A percentile compares a stretch with the other conserved stretches of the same genome.
Conservation (phyloP, 495 filamentous ascomycete genomes). For the Coniosporium apollinis region DNA sequence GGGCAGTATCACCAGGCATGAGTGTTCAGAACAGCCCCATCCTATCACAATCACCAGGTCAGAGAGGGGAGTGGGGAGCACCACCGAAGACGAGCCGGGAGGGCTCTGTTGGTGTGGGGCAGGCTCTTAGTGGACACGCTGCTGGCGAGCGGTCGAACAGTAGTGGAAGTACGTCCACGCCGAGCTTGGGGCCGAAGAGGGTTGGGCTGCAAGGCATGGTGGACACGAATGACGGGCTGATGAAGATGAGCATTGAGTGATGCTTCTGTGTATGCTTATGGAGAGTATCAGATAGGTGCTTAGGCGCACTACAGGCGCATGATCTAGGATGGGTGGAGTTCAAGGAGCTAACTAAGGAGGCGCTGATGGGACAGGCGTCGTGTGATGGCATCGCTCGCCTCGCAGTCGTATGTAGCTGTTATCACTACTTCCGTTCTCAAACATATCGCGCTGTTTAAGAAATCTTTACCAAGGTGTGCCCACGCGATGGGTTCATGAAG, state of each 20-base stretch:
- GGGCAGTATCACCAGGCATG: constrained; percentile 85
- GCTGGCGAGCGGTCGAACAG: constrained; percentile 34
- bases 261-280: neutral
- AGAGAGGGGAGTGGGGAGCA: constrained; percentile 54
- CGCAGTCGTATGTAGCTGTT: no score
- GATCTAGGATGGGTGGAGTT: no score
- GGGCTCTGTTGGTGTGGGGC: constrained; percentile 26
- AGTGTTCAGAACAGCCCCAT: constrained; percentile 80
- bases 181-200: constrained; percentile 36
- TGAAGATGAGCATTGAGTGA: constrained; percentile 92
- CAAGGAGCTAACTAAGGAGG: no score
- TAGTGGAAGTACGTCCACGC: constrained; percentile 27
- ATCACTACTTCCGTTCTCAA: no score
- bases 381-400: no score
- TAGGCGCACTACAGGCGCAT: no score
- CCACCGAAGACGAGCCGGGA: constrained; percentile 38
- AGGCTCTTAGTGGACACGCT: constrained; percentile 21
- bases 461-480: no score
- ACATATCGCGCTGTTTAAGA: no score
- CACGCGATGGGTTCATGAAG: no score
- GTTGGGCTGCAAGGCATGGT: constrained; percentile 90
- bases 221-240: constrained; percentile 86
- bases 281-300: no score
- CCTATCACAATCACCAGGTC: constrained; percentile 59
- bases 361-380: no score